A percentile compares a stretch with the other conserved stretches of the same genome.
Evolutionary conservation across 1,284 basidiomycete species (phyloP).

Genomic region (Sporisorium scitamineum): DNA sequence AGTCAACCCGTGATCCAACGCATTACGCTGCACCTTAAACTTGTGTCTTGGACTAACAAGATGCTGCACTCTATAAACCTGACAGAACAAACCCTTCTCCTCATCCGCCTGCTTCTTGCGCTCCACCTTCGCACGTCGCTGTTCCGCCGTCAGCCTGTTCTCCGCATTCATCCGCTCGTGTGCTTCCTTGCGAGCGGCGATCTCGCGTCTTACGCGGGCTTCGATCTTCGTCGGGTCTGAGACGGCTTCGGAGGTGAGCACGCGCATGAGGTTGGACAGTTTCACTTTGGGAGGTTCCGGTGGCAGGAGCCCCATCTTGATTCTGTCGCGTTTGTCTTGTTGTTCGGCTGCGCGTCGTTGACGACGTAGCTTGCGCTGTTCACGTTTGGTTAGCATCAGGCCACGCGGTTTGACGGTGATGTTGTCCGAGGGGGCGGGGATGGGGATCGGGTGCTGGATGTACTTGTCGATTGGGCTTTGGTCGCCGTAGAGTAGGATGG

Average conservation of each 20-base stretch:
- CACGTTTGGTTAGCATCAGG: constrained; percentile 73
- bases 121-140: constrained; percentile 86
- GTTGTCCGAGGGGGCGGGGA: constrained; percentile 89
- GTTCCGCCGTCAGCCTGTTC: constrained; percentile 89
- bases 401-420: constrained; percentile 75
- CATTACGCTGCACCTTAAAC: constrained; percentile 96
- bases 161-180: constrained; percentile 93
- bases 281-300: constrained; percentile 97
- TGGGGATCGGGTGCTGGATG: constrained; percentile 96
- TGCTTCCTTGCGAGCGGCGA: constrained; percentile 84
- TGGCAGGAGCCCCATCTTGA: constrained; percentile 94
- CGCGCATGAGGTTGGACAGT: constrained; percentile 95
- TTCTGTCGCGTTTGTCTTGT: constrained; percentile 93
- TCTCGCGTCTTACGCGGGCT: constrained; percentile 90
- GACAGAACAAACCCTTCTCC: constrained; percentile 84
- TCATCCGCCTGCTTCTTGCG: constrained; percentile 73
- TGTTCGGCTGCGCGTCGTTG: constrained; percentile 87
- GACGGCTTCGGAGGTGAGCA: constrained; percentile 93
- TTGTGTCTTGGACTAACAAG: constrained; percentile 92
- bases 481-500: constrained; percentile 53
- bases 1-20: constrained; percentile 86
- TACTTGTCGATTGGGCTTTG: constrained; percentile 88
- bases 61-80: constrained; percentile 87
- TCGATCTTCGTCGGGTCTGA: constrained; percentile 98
- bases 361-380: constrained; percentile 96